Evolutionary conservation across 805 yeast genomes (phyloP).

Genomic region (Saccharomycopsis fodiens): DNA sequence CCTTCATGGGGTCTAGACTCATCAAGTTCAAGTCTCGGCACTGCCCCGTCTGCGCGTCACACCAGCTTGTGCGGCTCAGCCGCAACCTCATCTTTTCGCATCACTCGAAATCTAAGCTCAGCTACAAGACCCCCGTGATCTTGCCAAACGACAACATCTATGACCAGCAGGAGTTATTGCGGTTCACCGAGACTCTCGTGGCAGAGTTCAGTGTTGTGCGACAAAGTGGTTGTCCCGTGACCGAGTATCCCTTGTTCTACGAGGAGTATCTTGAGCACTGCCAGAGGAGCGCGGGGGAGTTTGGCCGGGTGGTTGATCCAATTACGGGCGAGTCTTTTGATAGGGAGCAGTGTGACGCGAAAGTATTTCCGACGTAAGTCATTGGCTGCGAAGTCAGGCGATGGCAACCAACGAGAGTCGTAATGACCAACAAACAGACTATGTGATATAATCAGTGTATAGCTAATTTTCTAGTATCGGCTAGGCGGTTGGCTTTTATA

Average conservation of each 20-base stretch:
- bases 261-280: not conserved
- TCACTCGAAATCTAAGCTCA: constrained; percentile 17
- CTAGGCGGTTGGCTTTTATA: no score
- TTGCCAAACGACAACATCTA: constrained; percentile 19
- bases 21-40: constrained; percentile 10
- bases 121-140: constrained; percentile 17
- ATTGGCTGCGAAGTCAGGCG: no score
- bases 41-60: constrained; percentile 20
- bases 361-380: constrained; percentile 20
- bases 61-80: constrained; percentile 15
- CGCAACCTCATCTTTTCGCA: constrained; percentile 13
- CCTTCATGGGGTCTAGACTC: not conserved
- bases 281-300: not conserved
- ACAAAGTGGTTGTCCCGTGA: not conserved
- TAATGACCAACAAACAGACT: no score
- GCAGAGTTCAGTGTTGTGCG: not conserved
- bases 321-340: constrained; percentile 17
- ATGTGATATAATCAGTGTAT: no score
- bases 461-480: no score
- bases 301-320: constrained; percentile 16
- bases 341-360: constrained; percentile 4
- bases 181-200: constrained; percentile 13
- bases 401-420: no score
- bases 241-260: constrained; percentile 3
- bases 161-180: constrained; percentile 12